Percentiles rank a stretch among this genome's conserved stretches.
phyloP scores from a whole-genome alignment of 225 moss, liverwort and hornwort genomes.

The Physcomitrellopsis africana region DNA sequence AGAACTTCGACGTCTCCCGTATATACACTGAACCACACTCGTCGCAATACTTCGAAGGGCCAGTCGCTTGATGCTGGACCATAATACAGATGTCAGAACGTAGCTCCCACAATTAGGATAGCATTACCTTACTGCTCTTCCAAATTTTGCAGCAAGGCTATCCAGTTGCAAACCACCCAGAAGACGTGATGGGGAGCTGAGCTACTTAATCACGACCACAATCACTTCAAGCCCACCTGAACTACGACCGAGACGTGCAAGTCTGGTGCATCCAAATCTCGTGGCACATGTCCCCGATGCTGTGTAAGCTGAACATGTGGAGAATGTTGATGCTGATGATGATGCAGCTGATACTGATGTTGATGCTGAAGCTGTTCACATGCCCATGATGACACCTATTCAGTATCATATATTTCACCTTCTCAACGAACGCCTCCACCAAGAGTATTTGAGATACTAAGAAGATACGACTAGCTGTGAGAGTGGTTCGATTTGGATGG shows the following conservation, averaged over 20 bases:
- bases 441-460: background rate
- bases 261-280: constrained; percentile 28
- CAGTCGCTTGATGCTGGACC: constrained; percentile 49
- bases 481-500: background rate
- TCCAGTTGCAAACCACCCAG: background rate
- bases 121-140: background rate
- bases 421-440: background rate
- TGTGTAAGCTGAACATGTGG: constrained; percentile 57
- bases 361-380: constrained; percentile 36
- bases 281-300: constrained; percentile 48
- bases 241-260: constrained; percentile 26
- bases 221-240: constrained; percentile 15
- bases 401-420: background rate
- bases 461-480: background rate
- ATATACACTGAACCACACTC: constrained; percentile 74
- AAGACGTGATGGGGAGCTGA: background rate
- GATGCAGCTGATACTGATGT: constrained; percentile 47
- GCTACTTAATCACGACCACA: background rate
- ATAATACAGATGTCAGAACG: background rate
- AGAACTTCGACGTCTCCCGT: constrained; percentile 75
- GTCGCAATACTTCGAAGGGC: constrained; percentile 76
- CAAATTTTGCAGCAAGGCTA: background rate
- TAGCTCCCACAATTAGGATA: background rate
- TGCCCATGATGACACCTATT: background rate
- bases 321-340: constrained; percentile 40